Percentiles rank a stretch among this genome's conserved stretches.
Evolutionary conservation across 192 early-diverging fungal genomes (phyloP).

Genomic region (Backusella morwellensis): DNA sequence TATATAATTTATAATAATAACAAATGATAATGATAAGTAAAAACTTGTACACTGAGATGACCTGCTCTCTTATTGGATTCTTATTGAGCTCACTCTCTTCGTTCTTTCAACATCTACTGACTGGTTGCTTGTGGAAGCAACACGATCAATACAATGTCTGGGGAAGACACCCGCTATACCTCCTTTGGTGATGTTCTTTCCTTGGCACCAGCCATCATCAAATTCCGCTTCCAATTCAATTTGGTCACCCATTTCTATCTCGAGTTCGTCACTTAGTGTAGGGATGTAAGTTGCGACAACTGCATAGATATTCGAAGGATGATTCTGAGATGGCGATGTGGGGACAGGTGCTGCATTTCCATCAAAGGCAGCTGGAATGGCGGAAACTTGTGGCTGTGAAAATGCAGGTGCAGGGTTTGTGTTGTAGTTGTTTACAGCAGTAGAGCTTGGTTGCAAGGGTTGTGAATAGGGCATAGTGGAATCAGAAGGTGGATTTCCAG

Average conservation of each 20-base stretch:
- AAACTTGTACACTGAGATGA: neutral
- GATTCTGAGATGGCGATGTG: slow-evolving; percentile 17
- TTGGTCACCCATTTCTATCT: slow-evolving; percentile 50
- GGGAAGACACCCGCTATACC: slow-evolving; percentile 55
- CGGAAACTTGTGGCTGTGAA: neutral
- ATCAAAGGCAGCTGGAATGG: neutral
- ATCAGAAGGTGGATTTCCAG: neutral
- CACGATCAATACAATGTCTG: slow-evolving; percentile 46
- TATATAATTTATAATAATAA: neutral
- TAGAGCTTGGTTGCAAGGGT: neutral
- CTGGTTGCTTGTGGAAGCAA: neutral
- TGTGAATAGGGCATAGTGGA: neutral
- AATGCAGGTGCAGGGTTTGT: neutral
- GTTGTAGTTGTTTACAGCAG: neutral
- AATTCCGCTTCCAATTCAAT: slow-evolving; percentile 51
- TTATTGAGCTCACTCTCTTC: slow-evolving; percentile 30
- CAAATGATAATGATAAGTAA: neutral
- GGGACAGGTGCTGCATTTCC: neutral
- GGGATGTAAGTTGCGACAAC: slow-evolving; percentile 51
- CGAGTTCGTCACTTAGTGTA: slow-evolving; percentile 54
- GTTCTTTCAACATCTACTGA: slow-evolving; percentile 3
- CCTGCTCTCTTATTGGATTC: neutral
- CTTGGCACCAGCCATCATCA: slow-evolving; percentile 62
- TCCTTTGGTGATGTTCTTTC: slow-evolving; percentile 47
- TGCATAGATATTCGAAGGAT: slow-evolving; percentile 42